Evolutionary conservation across 768 basidiomycete genomes (phyloP).

Genomic region (Sarcomyxa edulis): DNA sequence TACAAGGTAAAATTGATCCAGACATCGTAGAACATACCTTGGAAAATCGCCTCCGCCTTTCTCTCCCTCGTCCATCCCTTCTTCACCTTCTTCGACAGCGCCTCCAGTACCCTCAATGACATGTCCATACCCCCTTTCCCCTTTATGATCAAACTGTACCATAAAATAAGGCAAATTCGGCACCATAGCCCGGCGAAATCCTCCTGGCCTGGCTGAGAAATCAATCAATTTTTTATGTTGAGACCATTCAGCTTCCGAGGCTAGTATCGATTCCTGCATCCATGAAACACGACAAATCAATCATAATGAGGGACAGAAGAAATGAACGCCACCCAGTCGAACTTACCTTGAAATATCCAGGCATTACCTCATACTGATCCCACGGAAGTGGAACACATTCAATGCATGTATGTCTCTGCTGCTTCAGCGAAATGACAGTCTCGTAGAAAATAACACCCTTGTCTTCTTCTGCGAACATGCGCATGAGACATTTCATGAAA

Average conservation of each 20-base stretch:
- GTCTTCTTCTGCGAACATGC: conserved; percentile 89
- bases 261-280: conserved; percentile 95
- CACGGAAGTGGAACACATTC: conserved; percentile 93
- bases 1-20: not conserved
- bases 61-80: conserved; percentile 74
- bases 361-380: conserved; percentile 80
- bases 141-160: conserved; percentile 98
- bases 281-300: conserved; percentile 2
- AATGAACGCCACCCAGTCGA: too few relatives aligned
- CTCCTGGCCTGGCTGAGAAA: conserved; percentile 84
- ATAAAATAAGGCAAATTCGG: conserved; percentile 97
- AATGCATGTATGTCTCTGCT: conserved; percentile 89
- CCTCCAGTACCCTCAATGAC: conserved; percentile 90
- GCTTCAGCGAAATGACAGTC: conserved; percentile 80
- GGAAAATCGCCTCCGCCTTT: conserved; percentile 93
- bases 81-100: conserved; percentile 55
- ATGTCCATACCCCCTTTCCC: conserved; percentile 97
- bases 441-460: conserved; percentile 96
- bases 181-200: conserved; percentile 93
- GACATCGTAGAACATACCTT: conserved; percentile 47
- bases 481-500: conserved; percentile 91
- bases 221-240: conserved; percentile 97
- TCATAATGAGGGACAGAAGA: not conserved
- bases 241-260: conserved; percentile 96
- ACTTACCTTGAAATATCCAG: conserved; percentile 87